phyloP scores from a whole-genome alignment of 2,329 filamentous ascomycete species.

The Pseudocercospora musae region DNA sequence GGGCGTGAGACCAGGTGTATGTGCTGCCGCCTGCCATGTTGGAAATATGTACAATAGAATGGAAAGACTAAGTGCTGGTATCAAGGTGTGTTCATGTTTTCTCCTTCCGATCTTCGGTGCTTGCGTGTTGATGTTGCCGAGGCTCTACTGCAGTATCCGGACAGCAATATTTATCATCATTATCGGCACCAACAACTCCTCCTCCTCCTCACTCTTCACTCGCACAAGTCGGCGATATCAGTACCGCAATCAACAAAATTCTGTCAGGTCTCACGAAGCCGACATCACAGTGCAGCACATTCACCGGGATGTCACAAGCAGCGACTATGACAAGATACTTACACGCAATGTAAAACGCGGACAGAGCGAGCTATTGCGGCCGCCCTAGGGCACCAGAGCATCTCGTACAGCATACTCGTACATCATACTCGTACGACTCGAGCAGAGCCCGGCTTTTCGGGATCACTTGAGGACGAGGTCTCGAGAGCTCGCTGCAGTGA shows the following conservation, averaged over 20 bases:
- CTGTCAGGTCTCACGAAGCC: background rate
- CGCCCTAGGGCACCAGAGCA: background rate
- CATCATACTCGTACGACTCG: background rate
- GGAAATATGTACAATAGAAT: background rate
- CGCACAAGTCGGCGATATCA: background rate
- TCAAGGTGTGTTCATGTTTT: background rate
- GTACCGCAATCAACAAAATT: background rate
- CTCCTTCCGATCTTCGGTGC: background rate
- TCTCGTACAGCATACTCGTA: background rate
- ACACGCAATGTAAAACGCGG: background rate
- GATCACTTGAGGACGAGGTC: background rate
- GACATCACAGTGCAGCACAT: background rate
- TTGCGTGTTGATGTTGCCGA: background rate
- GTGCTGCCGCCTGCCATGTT: slow-evolving; percentile 32
- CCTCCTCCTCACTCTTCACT: background rate
- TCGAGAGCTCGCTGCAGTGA: background rate
- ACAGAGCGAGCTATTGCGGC: background rate
- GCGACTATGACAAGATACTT: background rate
- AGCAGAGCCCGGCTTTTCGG: background rate
- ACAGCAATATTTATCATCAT: background rate
- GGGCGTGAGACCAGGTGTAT: slow-evolving; percentile 34
- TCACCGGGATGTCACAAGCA: background rate
- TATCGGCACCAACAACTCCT: background rate
- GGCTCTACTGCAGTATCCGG: background rate
- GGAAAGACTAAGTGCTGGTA: background rate